Percentiles rank a stretch among this genome's conserved stretches.
Conservation (phyloP, 805 yeast genomes). For the Komagataella pseudopastoris region DNA sequence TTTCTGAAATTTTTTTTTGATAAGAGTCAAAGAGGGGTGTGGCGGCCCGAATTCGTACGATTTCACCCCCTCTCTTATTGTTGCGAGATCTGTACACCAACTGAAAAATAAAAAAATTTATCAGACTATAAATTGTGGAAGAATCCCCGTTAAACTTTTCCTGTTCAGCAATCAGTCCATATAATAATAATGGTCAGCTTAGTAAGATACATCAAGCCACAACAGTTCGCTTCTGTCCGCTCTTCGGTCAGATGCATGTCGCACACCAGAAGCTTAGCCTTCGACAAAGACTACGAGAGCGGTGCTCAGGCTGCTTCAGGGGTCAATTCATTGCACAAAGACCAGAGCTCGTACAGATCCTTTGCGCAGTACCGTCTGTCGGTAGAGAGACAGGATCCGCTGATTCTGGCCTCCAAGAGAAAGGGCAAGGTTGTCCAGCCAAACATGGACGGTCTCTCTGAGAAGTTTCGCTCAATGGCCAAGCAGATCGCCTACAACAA, state of each 20-base stretch:
- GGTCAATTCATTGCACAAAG: not conserved
- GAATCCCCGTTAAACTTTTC: not conserved
- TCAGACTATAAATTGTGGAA: not conserved
- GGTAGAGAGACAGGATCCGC: slow-evolving; percentile 14
- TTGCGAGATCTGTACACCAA: not conserved
- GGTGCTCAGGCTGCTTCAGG: not conserved
- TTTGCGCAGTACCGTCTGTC: slow-evolving; percentile 16
- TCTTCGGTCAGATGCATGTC: not conserved
- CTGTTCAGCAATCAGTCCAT: not conserved
- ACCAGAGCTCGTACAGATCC: slow-evolving; percentile 9
- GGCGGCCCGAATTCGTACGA: not conserved
- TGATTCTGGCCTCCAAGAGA: slow-evolving; percentile 1
- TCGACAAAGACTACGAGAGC: not conserved
- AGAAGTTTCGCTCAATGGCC: slow-evolving; percentile 10
- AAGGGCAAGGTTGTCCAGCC: not conserved
- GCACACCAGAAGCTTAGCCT: not conserved
- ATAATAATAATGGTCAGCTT: not conserved
- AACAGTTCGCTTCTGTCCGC: not conserved
- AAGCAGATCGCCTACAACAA: slow-evolving; percentile 13
- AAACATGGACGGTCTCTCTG: slow-evolving; percentile 1
- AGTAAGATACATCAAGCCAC: not conserved
- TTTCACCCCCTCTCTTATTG: not conserved
- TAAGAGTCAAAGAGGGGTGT: not conserved
- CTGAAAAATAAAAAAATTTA: not conserved
- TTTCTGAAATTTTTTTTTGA: too few species aligned